Conservation (phyloP, 768 basidiomycete genomes). For the Tulasnella sp. region DNA sequence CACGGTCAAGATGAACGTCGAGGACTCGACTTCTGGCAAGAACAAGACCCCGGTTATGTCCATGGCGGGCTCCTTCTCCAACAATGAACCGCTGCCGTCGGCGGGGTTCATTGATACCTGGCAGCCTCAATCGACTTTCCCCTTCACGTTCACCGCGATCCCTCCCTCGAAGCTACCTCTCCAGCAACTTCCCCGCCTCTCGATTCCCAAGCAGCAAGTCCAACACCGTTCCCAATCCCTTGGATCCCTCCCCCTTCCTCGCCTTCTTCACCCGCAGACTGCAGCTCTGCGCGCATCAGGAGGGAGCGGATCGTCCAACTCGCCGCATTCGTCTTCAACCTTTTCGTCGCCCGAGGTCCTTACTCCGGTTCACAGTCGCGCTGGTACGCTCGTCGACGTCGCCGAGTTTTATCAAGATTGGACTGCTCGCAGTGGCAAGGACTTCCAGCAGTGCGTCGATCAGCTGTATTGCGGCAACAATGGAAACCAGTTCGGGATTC, state of each 20-base stretch:
- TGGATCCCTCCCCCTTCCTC: not conserved
- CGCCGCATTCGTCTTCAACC: slow-evolving; percentile 7
- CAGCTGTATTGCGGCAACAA: not conserved
- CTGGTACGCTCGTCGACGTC: slow-evolving; percentile 9
- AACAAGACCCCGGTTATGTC: not conserved
- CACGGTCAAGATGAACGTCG: slow-evolving; percentile 8
- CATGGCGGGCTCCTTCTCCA: not conserved
- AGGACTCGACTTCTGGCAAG: not conserved
- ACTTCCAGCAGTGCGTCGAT: not conserved
- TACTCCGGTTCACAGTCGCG: slow-evolving; percentile 12
- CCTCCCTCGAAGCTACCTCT: not conserved
- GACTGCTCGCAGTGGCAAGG: not conserved
- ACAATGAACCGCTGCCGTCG: not conserved
- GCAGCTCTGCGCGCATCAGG: slow-evolving; percentile 7
- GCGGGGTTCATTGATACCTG: slow-evolving; percentile 5
- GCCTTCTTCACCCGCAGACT: slow-evolving; percentile 13
- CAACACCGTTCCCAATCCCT: not conserved
- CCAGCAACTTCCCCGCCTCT: not conserved
- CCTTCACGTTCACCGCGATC: not conserved
- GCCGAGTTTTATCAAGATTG: not conserved
- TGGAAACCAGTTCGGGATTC: not conserved
- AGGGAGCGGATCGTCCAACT: not conserved
- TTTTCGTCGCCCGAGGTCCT: slow-evolving; percentile 14
- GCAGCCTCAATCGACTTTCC: not conserved
- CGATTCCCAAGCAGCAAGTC: not conserved